Conservation (phyloP, 352 stramenopile genomes). For the Pythium scleroteichum region DNA sequence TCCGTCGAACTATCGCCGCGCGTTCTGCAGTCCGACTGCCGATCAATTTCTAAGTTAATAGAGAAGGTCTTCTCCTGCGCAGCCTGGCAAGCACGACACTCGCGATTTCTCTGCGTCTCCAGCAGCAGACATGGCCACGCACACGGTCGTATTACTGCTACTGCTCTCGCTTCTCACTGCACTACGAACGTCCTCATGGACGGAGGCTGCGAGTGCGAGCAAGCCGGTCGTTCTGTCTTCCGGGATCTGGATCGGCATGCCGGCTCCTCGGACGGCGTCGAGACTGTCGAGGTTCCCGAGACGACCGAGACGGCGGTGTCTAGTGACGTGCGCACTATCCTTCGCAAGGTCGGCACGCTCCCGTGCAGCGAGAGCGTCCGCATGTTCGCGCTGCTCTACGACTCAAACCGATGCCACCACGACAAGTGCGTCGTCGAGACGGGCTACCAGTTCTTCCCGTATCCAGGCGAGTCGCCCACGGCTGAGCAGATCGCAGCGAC, state of each 20-base stretch:
- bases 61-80: not conserved
- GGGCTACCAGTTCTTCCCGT: conserved; percentile 59
- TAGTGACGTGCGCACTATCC: conserved; percentile 12
- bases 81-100: not conserved
- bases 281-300: no score
- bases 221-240: no score
- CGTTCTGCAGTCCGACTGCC: no score
- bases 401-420: conserved; percentile 46
- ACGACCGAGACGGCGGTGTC: no score
- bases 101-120: no score
- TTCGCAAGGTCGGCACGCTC: conserved; percentile 5
- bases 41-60: not conserved
- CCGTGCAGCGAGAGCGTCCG: not conserved
- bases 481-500: conserved; percentile 36
- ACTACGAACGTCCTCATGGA: no score
- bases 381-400: conserved; percentile 35
- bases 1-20: not conserved
- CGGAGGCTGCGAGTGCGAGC: no score
- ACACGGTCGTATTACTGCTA: no score
- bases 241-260: no score
- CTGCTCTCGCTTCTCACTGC: no score
- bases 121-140: no score
- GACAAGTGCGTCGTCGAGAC: conserved; percentile 40
- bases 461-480: conserved; percentile 39
- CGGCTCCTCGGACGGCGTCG: no score